Evolutionary conservation across 2,329 filamentous ascomycete genomes (phyloP), one percentile per base, ranked within the genome.

Genomic region (Diaporthe eres): DNA sequence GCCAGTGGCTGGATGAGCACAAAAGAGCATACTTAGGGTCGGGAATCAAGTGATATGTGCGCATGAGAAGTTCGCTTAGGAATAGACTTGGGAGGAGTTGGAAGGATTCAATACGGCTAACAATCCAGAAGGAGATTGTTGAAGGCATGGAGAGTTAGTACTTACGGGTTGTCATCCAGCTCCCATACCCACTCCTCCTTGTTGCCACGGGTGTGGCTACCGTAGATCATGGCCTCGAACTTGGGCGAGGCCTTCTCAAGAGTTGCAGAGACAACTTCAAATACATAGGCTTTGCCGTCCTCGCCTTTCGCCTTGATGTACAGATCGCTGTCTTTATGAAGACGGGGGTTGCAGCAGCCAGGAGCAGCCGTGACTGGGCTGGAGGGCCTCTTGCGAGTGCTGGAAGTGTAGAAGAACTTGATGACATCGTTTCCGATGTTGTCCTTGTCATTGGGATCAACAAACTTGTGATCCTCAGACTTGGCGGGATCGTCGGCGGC

Each of bases 141-240:
- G 42, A 7, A 28, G 19, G 7, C 25, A 8, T 19, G 9, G 9
- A 19, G n/a, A 12, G 13, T 55, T 5, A 15, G 34, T 17, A 73
- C 71, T 65, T 22, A 73, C 47, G 72, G 71, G 9, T 75, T 74
- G 57, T 77, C 76, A 12, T 72, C 22, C 22, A 77, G 60, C 42
- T 76, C 72, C 55, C 68, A 74, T 15, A 76, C 47, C 76, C 76
- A 77, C 47, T 49, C 67, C 25, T 67, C 60, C 25, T 61, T 60
- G 49, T 76, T 76, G n/a, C 74, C 74, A n/a, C 76, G 76, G 4
- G 34, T 71, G 67, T 76, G 55, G 10, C 67, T 76, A 19, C 70
- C 53, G 25, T 72, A 77, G 3, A 77, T 67, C 76, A 77, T 77
- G 4, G 74, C 53, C n/a, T 71, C 49, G 17, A 77, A 76, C 34